A percentile compares a stretch with the other conserved stretches of the same genome.
These are phyloP conservation scores for Polytolypa hystricis DNA, from an alignment of 2,329 filamentous ascomycete genomes.

Conservation along the genomic window DNA sequence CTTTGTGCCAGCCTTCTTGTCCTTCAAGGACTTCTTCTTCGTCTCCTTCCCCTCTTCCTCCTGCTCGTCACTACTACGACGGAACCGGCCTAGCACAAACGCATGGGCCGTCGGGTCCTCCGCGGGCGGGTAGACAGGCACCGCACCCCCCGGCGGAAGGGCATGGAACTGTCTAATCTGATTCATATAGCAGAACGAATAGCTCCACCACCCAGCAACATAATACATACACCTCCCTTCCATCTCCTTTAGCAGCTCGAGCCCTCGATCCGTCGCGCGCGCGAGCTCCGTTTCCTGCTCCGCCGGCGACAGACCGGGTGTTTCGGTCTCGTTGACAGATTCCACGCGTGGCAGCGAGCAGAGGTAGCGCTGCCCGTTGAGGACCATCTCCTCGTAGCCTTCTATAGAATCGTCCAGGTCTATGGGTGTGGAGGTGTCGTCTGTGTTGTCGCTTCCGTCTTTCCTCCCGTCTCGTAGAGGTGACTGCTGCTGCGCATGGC, in stretches of 20 bases:
- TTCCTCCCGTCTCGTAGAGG: constrained; percentile 14
- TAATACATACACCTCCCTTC: constrained; percentile 73
- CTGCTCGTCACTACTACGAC: constrained; percentile 17
- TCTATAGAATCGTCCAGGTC: constrained; percentile 48
- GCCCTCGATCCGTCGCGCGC: constrained; percentile 64
- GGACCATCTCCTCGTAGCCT: constrained; percentile 64
- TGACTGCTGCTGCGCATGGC: constrained; percentile 13
- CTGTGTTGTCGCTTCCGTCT: constrained; percentile 44
- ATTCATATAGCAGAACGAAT: constrained; percentile 83
- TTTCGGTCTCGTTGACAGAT: constrained; percentile 52
- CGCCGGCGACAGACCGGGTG: constrained; percentile 43
- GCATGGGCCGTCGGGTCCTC: constrained; percentile 66
- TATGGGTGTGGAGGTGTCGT: constrained; percentile 51
- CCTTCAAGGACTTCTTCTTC: constrained; percentile 18
- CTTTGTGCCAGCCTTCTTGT: constrained; percentile 21
- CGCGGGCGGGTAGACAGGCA: constrained; percentile 57
- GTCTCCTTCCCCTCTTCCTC: constrained; percentile 23
- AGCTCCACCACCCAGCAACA: constrained; percentile 88
- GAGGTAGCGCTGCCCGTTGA: constrained; percentile 62
- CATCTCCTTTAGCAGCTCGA: constrained; percentile 68
- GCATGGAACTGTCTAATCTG: constrained; percentile 88
- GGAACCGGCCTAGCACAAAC: constrained; percentile 61
- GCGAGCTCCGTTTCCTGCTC: constrained; percentile 60
- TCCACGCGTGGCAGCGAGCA: constrained; percentile 69
- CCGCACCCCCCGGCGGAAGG: constrained; percentile 56